Conservation (phyloP, 768 basidiomycete species). For the Sporobolomyces phaffii region DNA sequence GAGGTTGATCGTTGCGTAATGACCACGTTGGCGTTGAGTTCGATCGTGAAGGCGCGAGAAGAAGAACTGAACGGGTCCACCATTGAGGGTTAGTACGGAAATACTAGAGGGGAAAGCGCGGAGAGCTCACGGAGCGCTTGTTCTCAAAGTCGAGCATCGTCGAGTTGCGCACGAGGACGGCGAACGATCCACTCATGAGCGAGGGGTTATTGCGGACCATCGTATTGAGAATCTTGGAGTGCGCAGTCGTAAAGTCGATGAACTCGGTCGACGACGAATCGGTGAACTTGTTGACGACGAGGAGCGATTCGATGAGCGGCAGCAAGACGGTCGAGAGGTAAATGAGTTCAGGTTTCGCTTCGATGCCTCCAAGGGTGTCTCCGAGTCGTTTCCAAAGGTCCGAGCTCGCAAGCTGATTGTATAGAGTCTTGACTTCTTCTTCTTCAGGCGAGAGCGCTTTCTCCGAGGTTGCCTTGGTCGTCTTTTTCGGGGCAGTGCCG, state of each 20-base stretch:
- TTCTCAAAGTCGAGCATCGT: conserved; percentile 98
- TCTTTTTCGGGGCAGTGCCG: conserved; percentile 18
- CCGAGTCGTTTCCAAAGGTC: conserved; percentile 82
- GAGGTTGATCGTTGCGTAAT: conserved; percentile 73
- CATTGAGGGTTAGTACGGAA: no score
- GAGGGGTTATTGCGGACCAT: conserved; percentile 99
- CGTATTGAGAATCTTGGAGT: conserved; percentile 64
- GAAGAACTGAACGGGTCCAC: conserved; percentile 52
- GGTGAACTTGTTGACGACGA: conserved; percentile 39
- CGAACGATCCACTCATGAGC: conserved; percentile 96
- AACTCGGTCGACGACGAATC: conserved; percentile 36
- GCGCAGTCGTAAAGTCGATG: conserved; percentile 36
- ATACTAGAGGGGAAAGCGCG: no score
- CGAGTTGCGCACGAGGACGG: conserved; percentile 88
- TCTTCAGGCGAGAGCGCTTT: conserved; percentile 27
- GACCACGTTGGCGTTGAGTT: conserved; percentile 59
- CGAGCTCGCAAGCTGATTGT: conserved; percentile 83
- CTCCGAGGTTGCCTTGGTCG: not conserved
- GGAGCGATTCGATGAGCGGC: conserved; percentile 83
- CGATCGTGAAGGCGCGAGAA: conserved; percentile 83
- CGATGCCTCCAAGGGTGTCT: conserved; percentile 78
- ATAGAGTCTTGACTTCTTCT: conserved; percentile 65
- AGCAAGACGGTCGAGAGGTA: conserved; percentile 87
- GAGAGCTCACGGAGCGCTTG: conserved; percentile 71
- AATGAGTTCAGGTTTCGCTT: conserved; percentile 69